phyloP scores from a whole-genome alignment of 257 asterid genomes.

The Nicotiana otophora region DNA sequence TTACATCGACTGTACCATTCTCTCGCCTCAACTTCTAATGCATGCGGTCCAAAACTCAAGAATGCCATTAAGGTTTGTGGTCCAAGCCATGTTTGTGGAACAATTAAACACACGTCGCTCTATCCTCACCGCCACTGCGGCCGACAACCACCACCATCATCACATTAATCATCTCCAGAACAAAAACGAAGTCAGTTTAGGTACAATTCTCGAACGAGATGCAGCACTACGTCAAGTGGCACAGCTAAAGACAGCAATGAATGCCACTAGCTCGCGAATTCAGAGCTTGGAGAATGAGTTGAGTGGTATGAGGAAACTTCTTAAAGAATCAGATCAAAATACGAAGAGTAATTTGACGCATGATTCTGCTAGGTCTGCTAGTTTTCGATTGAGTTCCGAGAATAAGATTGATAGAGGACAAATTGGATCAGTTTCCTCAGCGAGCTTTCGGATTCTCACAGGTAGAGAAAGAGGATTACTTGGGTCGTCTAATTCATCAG shows the following conservation, averaged over 20 bases:
- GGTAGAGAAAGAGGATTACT: slow-evolving; percentile 10
- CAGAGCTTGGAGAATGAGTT: slow-evolving; percentile 59
- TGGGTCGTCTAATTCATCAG: slow-evolving; percentile 33
- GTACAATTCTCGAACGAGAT: slow-evolving; percentile 61
- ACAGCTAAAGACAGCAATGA: slow-evolving; percentile 56
- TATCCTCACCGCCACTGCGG: slow-evolving; percentile 41
- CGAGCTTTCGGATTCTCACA: slow-evolving; percentile 29
- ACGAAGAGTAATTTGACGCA: neutral
- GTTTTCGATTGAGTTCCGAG: slow-evolving; percentile 55
- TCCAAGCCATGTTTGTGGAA: slow-evolving; percentile 95
- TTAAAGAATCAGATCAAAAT: slow-evolving; percentile 32
- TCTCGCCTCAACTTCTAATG: slow-evolving; percentile 60
- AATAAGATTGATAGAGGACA: slow-evolving; percentile 53
- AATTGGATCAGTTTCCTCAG: slow-evolving; percentile 57
- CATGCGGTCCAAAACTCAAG: slow-evolving; percentile 81
- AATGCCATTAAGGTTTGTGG: slow-evolving; percentile 78
- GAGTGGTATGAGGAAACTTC: slow-evolving; percentile 42
- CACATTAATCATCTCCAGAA: neutral
- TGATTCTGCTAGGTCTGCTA: slow-evolving; percentile 45
- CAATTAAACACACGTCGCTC: slow-evolving; percentile 81
- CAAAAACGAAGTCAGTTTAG: slow-evolving; percentile 41
- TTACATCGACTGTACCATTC: slow-evolving; percentile 61
- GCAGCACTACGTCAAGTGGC: slow-evolving; percentile 67
- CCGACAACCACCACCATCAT: slow-evolving; percentile 22
- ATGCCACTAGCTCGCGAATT: slow-evolving; percentile 54